Evolutionary conservation across 2,329 filamentous ascomycete genomes (phyloP).

Genomic region (Leptosphaerulina australis): DNA sequence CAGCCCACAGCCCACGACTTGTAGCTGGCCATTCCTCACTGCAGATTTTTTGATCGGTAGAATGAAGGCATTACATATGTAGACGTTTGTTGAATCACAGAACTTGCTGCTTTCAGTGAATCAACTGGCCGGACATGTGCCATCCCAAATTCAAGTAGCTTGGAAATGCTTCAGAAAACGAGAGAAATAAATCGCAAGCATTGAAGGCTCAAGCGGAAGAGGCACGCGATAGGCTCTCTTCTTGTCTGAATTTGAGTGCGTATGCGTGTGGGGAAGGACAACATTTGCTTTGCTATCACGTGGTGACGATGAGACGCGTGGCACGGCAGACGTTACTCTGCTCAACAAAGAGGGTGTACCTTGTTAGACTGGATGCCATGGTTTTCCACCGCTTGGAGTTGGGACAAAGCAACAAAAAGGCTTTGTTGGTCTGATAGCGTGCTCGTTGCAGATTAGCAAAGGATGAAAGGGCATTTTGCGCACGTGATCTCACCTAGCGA

Average conservation of each 20-base stretch:
- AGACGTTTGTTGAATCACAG: not conserved
- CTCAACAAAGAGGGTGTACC: slow-evolving; percentile 1
- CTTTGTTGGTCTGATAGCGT: not conserved
- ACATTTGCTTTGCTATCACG: slow-evolving; percentile 13
- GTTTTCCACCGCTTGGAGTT: no score
- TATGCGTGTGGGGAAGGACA: slow-evolving; percentile 8
- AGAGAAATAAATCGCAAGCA: not conserved
- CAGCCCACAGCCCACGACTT: not conserved
- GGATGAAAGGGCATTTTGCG: not conserved
- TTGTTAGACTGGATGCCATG: not conserved
- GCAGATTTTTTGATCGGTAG: not conserved
- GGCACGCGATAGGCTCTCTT: not conserved
- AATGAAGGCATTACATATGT: not conserved
- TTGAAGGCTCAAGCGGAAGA: not conserved
- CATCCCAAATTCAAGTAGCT: not conserved
- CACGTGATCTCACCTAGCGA: slow-evolving; percentile 7
- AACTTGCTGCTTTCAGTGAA: no score
- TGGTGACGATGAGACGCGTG: slow-evolving; percentile 9
- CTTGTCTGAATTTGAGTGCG: not conserved
- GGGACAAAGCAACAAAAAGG: no score
- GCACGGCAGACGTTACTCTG: slow-evolving; percentile 2
- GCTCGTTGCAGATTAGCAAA: not conserved
- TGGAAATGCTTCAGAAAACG: no score
- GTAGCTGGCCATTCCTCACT: not conserved
- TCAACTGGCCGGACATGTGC: not conserved